phyloP scores from a whole-genome alignment of 2,329 filamentous ascomycete species.

The Cladophialophora yegresii region DNA sequence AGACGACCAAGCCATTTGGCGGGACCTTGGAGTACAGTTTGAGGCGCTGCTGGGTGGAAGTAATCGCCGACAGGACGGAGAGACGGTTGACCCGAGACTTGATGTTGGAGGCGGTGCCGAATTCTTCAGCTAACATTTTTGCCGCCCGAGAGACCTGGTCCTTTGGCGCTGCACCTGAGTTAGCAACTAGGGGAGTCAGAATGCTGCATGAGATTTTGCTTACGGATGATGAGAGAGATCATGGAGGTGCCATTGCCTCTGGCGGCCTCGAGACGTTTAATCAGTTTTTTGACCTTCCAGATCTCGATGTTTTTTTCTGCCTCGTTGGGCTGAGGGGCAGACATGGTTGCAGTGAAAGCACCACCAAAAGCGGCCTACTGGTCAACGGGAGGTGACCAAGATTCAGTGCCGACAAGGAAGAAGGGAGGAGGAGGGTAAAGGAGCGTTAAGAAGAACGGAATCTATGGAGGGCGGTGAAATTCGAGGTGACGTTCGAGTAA shows the following conservation, averaged over 20 bases:
- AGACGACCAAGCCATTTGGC: constrained; percentile 94
- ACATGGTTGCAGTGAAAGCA: constrained; percentile 63
- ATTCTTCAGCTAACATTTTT: constrained; percentile 99
- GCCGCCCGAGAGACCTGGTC: constrained; percentile 93
- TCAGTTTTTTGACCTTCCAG: constrained; percentile 97
- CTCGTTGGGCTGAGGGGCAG: constrained; percentile 81
- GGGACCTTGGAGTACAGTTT: constrained; percentile 99
- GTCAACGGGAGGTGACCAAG: constrained; percentile 3
- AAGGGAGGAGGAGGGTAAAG: constrained; percentile 5
- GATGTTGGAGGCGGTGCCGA: constrained; percentile 98
- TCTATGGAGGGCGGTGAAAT: constrained; percentile 15
- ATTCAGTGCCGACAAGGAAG: constrained; percentile 1
- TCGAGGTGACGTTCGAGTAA: constrained; percentile 27
- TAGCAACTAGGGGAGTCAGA: constrained; percentile 14
- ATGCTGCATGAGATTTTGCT: constrained; percentile 44
- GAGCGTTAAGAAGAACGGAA: not conserved
- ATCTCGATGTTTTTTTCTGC: constrained; percentile 96
- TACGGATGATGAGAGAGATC: constrained; percentile 99
- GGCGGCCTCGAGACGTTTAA: constrained; percentile 96
- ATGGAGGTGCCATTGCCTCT: constrained; percentile 98
- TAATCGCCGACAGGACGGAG: constrained; percentile 96
- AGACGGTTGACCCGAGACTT: constrained; percentile 99
- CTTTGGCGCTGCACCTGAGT: constrained; percentile 72
- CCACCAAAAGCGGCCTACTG: constrained; percentile 29
- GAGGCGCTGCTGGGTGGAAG: constrained; percentile 96